Evolutionary conservation across 2,329 filamentous ascomycete genomes (phyloP), one percentile per base, ranked within the genome.

Genomic region (Talaromyces amestolkiae): DNA sequence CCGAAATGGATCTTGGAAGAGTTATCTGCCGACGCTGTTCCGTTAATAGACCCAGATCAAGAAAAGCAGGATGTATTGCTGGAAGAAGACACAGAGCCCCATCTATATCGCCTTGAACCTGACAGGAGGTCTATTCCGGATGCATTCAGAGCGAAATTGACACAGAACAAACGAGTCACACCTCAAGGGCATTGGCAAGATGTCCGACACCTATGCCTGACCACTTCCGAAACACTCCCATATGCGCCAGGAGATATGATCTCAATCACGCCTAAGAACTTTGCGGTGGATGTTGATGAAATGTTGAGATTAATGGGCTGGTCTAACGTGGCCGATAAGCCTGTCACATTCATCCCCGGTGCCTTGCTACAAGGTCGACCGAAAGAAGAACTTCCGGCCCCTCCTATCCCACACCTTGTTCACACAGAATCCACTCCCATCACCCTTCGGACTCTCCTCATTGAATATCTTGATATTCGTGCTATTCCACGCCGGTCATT

Each of bases 401-500:
- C 71, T 13, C 77, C 65, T 0, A 76, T 79, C 37, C 72, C 74
- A 61, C 80, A 73, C 73, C 68, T 79, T 74, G 70, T 67, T 69
- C 73, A 73, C 35, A 75, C 75, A 7, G 69, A 51, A n/a, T 53
- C 51, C 11, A 49, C 65, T 10, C 39, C 68, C 66, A 69, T 84
- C 62, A 96, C 93, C 0, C 78, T 98, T 1, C 87, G 94, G 33
- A 83, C 86, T 49, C 85, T 99, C 0, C 82, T 99, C 5, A 89
- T 87, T 3, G 88, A 96, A 74, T 91, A 93, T 71, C 83, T 98
- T 19, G 95, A 99, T 76, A 90, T 99, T 69, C 93, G 90, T 65
- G 89, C 92, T 3, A 94, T 98, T 56, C 95, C 95, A 0, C 89
- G 91, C 2, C 89, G 95, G 45, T 90, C 87, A 2, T 97, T 99